Evolutionary conservation across 2,329 filamentous ascomycete species (phyloP), one percentile per base, ranked within the genome.

Genomic region (Claviceps sp.): DNA sequence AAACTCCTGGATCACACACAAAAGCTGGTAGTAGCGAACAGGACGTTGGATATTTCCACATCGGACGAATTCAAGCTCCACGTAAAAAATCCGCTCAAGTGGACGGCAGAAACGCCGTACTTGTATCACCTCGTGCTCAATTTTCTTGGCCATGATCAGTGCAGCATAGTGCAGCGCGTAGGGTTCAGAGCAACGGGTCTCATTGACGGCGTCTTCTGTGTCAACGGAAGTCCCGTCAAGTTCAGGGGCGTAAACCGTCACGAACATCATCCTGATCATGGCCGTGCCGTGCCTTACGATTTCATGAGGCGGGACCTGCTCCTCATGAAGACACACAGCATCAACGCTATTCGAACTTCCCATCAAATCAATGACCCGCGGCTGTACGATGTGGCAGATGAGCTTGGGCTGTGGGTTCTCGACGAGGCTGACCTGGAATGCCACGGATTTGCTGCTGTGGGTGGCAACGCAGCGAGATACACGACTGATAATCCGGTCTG

Each of bases 241-340:
- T 72, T 88, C 57, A 77, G 80, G 16, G 84, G 84, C 2, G 80
- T 82, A 5, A 87, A 87, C 58, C 74, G 83, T 37, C 84, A 87
- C 56, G 84, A 88, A 53, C 82, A 87, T 56, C 79, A 86, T 57
- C 77, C 81, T 0, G 68, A 73, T 52, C 75, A 74, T 5, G 82
- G 83, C 0, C 75, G 82, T 0, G 73, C 80, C 0, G 78, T 86
- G 1, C 80, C 80, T 0, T 73, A 76, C 29, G 74, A 77, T 0
- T 79, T 76, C n/a, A 73, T 86, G 58, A 71, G 75, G 50, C 65
- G 70, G 1, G 83, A 87, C 55, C 68, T 87, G 3, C 55, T 82
- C 2, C 66, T 75, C 4, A 87, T 87, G 82, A 86, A 86, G 61
- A 67, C 66, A 1, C 75, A 83, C 64, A 85, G 85, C 56, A 76